phyloP scores from a whole-genome alignment of 805 yeast species.

The Yarrowia bubula region DNA sequence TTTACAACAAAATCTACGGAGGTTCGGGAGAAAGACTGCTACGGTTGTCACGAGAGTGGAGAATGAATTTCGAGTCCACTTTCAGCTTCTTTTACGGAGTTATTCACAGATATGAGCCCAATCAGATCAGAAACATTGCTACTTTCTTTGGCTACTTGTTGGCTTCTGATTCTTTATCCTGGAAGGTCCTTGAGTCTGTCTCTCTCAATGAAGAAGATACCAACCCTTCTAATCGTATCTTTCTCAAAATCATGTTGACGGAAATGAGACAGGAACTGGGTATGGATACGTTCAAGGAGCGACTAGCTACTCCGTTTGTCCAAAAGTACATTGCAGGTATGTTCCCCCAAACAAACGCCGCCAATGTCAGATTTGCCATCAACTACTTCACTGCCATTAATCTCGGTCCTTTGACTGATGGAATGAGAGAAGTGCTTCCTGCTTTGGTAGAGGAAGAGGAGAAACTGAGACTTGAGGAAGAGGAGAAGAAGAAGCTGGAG shows the following conservation, averaged over 20 bases:
- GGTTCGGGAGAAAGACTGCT: slow-evolving; percentile 67
- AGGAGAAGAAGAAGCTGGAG: background rate
- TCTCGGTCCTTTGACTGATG: slow-evolving; percentile 76
- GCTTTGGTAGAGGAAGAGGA: slow-evolving; percentile 29
- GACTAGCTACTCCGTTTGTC: slow-evolving; percentile 54
- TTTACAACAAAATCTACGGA: slow-evolving; percentile 84
- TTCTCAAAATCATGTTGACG: slow-evolving; percentile 75
- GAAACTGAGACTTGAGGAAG: background rate
- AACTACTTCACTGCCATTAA: slow-evolving; percentile 94
- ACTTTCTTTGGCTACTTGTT: slow-evolving; percentile 83
- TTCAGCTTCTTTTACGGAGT: slow-evolving; percentile 58
- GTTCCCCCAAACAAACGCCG: slow-evolving; percentile 53
- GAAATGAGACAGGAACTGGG: slow-evolving; percentile 81
- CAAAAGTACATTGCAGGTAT: slow-evolving; percentile 53
- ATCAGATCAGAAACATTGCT: slow-evolving; percentile 73
- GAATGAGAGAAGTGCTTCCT: slow-evolving; percentile 56
- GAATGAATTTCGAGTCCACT: slow-evolving; percentile 47
- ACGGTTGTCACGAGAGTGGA: slow-evolving; percentile 56
- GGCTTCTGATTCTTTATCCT: slow-evolving; percentile 64
- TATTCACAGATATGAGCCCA: slow-evolving; percentile 67
- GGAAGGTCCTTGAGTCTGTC: slow-evolving; percentile 57
- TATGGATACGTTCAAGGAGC: slow-evolving; percentile 46
- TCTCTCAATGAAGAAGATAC: slow-evolving; percentile 68
- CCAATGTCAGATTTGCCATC: slow-evolving; percentile 62
- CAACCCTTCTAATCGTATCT: slow-evolving; percentile 73